Evolutionary conservation across 2,329 filamentous ascomycete species (phyloP).

Genomic region (Thielaviopsis ethacetica): DNA sequence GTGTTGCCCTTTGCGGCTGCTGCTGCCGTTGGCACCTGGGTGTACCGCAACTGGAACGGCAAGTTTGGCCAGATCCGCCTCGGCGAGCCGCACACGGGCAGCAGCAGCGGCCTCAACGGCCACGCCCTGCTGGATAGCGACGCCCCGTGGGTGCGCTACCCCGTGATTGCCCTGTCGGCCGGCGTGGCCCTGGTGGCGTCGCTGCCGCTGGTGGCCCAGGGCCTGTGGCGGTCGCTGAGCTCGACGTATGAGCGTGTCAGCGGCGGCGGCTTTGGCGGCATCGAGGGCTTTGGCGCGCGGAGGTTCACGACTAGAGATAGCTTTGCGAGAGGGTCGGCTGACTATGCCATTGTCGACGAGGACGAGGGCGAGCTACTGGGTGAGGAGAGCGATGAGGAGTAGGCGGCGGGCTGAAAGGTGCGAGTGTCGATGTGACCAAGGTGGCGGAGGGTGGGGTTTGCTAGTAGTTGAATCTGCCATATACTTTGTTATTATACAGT

Average conservation of each 20-base stretch:
- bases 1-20: conserved; percentile 59
- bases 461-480: no score
- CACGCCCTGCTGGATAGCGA: conserved; percentile 46
- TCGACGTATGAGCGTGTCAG: conserved; percentile 34
- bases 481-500: no score
- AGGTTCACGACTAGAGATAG: conserved; percentile 78
- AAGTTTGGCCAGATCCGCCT: conserved; percentile 88
- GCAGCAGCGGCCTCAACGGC: conserved; percentile 71
- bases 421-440: background rate
- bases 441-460: background rate
- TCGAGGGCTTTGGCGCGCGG: conserved; percentile 34
- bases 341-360: conserved; percentile 77
- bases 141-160: conserved; percentile 64
- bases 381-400: conserved; percentile 86
- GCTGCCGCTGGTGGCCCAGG: conserved; percentile 54
- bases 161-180: conserved; percentile 56
- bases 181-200: conserved; percentile 41
- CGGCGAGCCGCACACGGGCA: conserved; percentile 40
- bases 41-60: conserved; percentile 69
- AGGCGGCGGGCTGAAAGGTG: conserved; percentile 1
- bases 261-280: conserved; percentile 22
- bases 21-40: conserved; percentile 61
- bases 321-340: conserved; percentile 72
- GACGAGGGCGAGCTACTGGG: conserved; percentile 91
- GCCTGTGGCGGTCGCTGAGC: conserved; percentile 51